Base-by-base conservation (phyloP, 164 flowering plant genomes). In the Nymphaea thermarum region DNA sequence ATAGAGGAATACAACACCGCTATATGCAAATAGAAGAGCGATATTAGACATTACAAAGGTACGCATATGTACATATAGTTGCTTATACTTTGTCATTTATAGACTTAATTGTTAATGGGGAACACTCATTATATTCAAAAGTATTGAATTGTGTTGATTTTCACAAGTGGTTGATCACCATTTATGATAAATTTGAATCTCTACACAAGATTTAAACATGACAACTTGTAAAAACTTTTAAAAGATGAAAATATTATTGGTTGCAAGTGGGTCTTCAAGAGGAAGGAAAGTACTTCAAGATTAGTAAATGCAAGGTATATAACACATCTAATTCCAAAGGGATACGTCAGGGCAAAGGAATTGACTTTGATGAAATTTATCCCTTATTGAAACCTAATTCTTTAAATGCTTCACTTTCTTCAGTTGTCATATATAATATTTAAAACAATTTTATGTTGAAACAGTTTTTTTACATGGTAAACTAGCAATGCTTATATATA, bases 201-300 rank as follows among this genome's bases (percentile, higher is more conserved):
- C 55, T 43, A 43, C 67, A 65, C 43, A 65, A 65, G 67, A 65
- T 43, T 16, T 53, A 65, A 45, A 43, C 53, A 5, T 65, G 67
- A 25, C 2, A 43, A 7, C 67, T 43, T 65, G 55, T 43, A 25
- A 7, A 25, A 43, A 3, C 17, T 65, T 11, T n/a, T 4, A 11
- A 65, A 43, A 53, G 41, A 17, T 4, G 16, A 65, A 45, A 65
- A 65, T 47, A 44, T 44, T 0, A 44, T 65, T 2, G 43, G 53
- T 6, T 65, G 55, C 55, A 65, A 43, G 41, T 69, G 44, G 66
- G 65, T 69, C 17, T 69, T 69, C 71, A 69, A 69, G 18, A 69
- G 25, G 45, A 25, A 25, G 36, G 62, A 69, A 63, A 43, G 62
- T 11, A 69, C 44, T 61, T 15, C 53, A 12, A 4, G 65, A 4